Evolutionary conservation across 2,329 filamentous ascomycete species (phyloP).

Genomic region (Stemphylium lycopersici): DNA sequence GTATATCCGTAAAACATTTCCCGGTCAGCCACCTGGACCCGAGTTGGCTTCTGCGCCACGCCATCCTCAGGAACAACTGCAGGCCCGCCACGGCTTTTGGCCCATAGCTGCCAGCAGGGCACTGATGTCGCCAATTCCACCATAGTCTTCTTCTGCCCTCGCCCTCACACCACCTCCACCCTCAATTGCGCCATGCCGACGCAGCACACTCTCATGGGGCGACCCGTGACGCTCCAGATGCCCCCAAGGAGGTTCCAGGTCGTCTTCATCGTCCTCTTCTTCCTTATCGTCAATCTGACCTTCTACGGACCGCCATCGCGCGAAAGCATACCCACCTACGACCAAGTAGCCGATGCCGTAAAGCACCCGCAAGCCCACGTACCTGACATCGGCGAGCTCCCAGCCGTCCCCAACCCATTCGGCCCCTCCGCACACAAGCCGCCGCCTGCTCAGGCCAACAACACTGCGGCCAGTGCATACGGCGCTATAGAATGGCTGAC

Average conservation of each 20-base stretch:
- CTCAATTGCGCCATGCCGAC: constrained; percentile 36
- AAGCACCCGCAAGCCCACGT: constrained; percentile 46
- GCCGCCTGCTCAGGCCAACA: constrained; percentile 78
- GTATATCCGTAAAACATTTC: no score
- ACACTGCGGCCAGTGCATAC: constrained; percentile 61
- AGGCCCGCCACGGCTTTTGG: constrained; percentile 20
- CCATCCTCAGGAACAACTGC: neutral
- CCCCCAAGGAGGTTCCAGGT: constrained; percentile 57
- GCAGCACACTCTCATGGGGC: constrained; percentile 42
- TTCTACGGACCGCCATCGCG: constrained; percentile 47
- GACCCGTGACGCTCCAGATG: constrained; percentile 41
- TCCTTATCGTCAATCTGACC: constrained; percentile 41
- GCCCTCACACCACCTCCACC: neutral
- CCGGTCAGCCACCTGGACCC: neutral
- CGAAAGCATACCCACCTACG: constrained; percentile 45
- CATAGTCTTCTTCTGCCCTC: constrained; percentile 10
- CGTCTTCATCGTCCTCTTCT: constrained; percentile 46
- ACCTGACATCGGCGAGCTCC: constrained; percentile 39
- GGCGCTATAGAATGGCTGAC: constrained; percentile 84
- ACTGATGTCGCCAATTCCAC: constrained; percentile 16
- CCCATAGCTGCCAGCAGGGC: constrained; percentile 4
- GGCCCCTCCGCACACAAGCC: constrained; percentile 71
- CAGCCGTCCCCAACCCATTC: constrained; percentile 66
- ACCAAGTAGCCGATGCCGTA: constrained; percentile 46
- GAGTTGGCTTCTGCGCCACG: neutral